Conservation (phyloP, 495 filamentous ascomycete species). For the Xylaria cubensis region DNA sequence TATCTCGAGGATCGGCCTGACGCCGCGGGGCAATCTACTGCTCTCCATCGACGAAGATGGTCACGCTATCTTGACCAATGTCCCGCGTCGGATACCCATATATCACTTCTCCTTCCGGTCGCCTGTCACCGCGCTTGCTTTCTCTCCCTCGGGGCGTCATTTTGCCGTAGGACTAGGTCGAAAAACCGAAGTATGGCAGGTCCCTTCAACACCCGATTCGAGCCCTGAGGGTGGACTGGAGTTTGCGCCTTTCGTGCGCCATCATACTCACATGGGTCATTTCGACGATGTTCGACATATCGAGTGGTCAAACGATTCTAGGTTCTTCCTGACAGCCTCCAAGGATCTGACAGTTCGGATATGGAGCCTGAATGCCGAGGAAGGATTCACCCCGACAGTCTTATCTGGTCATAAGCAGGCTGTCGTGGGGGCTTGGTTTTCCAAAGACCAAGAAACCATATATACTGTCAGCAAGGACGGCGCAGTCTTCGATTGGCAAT, state of each 20-base stretch:
- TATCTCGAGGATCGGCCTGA: constrained; percentile 84
- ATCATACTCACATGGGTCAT: constrained; percentile 85
- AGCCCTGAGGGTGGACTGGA: constrained; percentile 82
- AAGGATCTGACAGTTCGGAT: constrained; percentile 92
- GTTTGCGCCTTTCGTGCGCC: constrained; percentile 91
- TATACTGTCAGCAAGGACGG: constrained; percentile 66
- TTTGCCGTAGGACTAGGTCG: constrained; percentile 87
- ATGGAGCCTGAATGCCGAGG: constrained; percentile 89
- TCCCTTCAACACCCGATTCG: constrained; percentile 82
- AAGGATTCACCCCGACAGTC: constrained; percentile 86
- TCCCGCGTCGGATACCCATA: constrained; percentile 80
- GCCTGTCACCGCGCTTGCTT: constrained; percentile 82
- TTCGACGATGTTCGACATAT: constrained; percentile 85
- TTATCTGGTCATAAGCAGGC: constrained; percentile 87
- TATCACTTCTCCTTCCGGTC: constrained; percentile 94
- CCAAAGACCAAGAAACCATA: constrained; percentile 80
- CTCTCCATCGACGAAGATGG: constrained; percentile 95
- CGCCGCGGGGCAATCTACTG: constrained; percentile 86
- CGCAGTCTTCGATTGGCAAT: constrained; percentile 70
- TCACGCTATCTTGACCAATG: constrained; percentile 87
- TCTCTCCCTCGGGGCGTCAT: constrained; percentile 88
- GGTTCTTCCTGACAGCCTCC: constrained; percentile 89
- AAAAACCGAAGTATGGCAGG: constrained; percentile 92
- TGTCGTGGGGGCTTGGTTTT: constrained; percentile 90
- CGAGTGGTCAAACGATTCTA: constrained; percentile 93